phyloP scores from a whole-genome alignment of 306 rosid species.

The Cajanus cajan region DNA sequence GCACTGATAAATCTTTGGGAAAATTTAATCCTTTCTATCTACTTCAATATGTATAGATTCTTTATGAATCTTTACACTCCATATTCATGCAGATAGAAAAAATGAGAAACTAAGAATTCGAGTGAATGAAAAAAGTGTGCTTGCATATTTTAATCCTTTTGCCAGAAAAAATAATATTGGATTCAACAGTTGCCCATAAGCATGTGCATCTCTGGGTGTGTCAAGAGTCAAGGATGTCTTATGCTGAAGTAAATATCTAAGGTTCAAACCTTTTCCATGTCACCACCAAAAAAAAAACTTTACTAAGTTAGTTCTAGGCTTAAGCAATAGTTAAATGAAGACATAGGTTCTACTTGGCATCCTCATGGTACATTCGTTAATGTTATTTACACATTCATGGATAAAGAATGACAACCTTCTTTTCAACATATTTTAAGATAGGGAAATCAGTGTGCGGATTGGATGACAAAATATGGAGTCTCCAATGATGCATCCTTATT shows the following conservation, averaged over 20 bases:
- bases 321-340: background rate
- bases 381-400: too few species aligned
- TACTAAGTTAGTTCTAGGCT: background rate
- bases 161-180: background rate
- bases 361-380: too few species aligned
- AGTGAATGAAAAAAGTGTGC: background rate
- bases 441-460: too few species aligned
- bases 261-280: background rate
- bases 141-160: background rate
- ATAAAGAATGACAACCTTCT: too few species aligned
- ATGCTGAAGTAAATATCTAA: background rate
- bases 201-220: background rate
- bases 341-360: too few species aligned
- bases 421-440: too few species aligned
- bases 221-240: background rate
- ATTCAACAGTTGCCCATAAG: background rate
- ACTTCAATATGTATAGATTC: too few species aligned
- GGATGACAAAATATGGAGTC: too few species aligned
- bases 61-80: background rate
- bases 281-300: background rate
- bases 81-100: background rate
- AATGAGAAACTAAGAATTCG: background rate
- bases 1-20: background rate
- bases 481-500: too few species aligned
- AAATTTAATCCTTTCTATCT: background rate